Conservation (phyloP, 495 filamentous ascomycete species). For the Lasiosphaeria miniovina region DNA sequence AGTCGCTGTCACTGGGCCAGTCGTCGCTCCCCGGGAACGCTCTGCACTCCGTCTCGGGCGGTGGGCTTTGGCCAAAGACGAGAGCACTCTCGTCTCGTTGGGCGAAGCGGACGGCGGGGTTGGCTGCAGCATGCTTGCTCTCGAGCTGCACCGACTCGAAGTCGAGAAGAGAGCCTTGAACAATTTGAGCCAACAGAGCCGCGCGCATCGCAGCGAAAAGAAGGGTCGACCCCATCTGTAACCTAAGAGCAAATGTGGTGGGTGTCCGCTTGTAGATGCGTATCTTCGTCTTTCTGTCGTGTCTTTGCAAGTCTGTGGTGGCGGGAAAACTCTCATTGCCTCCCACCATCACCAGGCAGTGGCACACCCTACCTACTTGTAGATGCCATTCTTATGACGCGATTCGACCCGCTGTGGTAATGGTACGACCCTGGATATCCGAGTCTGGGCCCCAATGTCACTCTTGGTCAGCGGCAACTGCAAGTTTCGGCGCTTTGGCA, state of each 20-base stretch:
- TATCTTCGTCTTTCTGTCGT: not conserved
- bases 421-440: too few relatives aligned
- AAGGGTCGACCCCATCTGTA: not conserved
- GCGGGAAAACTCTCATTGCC: too few relatives aligned
- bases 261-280: not conserved
- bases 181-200: not conserved
- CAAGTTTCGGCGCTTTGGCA: too few relatives aligned
- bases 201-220: not conserved
- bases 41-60: slow-evolving; percentile 38
- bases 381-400: too few relatives aligned
- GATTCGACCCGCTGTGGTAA: too few relatives aligned
- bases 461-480: too few relatives aligned
- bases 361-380: too few relatives aligned
- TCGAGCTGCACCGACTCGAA: slow-evolving; percentile 38
- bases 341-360: too few relatives aligned
- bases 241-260: not conserved
- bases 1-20: slow-evolving; percentile 47
- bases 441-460: too few relatives aligned
- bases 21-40: slow-evolving; percentile 42
- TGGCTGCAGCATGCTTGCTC: slow-evolving; percentile 25
- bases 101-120: slow-evolving; percentile 32
- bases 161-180: not conserved
- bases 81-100: slow-evolving; percentile 1
- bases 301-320: too few relatives aligned
- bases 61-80: not conserved